Evolutionary conservation across 768 basidiomycete species (phyloP), one percentile per base, ranked within the genome.

Genomic region (Crepidotus variabilis): DNA sequence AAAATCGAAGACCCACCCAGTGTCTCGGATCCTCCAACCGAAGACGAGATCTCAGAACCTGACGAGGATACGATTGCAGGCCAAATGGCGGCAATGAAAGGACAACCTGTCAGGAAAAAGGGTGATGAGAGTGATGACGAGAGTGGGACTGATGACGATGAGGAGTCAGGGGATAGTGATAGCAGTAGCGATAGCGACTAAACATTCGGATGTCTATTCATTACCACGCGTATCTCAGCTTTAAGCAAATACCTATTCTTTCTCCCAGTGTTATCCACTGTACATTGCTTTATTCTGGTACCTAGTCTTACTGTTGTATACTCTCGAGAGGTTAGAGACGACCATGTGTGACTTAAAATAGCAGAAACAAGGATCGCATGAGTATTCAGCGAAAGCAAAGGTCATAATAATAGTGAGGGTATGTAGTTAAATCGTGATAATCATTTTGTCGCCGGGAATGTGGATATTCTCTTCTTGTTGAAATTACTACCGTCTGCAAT

Each of bases 11-110:
- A 92, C 43, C 73, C 82, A 2, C 78, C 86, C 9, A 76, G 76
- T 1, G 74, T 74, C 0, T 85, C 86, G 6, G 87, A 87, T 39
- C 68, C 80, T 55, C 80, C 73, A 24, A 75, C 74, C 20, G 95
- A 96, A 34, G 94, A 98, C 65, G 95, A 97, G 57, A 99, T 98
- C 60, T 97, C 94, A 0, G 97, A 98, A 50, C 97, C 97, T 0
- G 97, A 98, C 28, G 97, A 98, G 71, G 97, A 98, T 70, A 83
- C 89, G 22, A 75, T 98, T 51, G 97, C 94, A 4, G 97, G 97
- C 7, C 97, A 99, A 77, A 96, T 98, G 92, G 94, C 95, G 5
- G 85, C 86, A 46, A 93, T 99, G 92, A 85, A 90, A 46, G 95
- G 95, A 3, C 90, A 87, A 2, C 62, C 82, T 18, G 92, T 96